Evolutionary conservation across 176 grass and related monocot genomes (phyloP).

Genomic region (Lolium perenne): DNA sequence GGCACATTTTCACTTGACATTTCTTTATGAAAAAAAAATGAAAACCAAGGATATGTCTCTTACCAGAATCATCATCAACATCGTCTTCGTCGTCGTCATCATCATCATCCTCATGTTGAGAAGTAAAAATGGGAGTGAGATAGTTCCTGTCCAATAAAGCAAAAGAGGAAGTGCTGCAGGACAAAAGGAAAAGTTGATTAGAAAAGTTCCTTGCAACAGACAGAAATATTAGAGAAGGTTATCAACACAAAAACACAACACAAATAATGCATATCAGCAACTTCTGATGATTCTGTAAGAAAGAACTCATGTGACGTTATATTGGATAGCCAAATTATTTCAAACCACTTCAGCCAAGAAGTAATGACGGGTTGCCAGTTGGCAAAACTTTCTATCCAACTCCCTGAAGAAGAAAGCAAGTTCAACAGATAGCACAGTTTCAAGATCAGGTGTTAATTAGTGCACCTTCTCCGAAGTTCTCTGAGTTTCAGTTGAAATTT

Average conservation of each 20-base stretch:
- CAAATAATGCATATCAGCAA: neutral
- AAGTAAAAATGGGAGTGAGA: conserved; percentile 88
- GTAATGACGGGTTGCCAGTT: neutral
- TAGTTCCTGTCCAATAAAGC: conserved; percentile 81
- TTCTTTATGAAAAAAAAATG: neutral
- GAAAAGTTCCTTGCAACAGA: neutral
- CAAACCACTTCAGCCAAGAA: neutral
- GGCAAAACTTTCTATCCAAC: neutral
- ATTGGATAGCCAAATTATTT: neutral
- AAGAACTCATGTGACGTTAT: neutral
- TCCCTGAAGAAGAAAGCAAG: conserved; percentile 4
- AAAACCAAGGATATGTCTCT: conserved; percentile 24
- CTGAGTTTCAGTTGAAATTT: conserved; percentile 78
- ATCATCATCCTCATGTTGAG: conserved; percentile 48
- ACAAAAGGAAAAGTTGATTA: conserved; percentile 28
- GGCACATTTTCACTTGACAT: neutral
- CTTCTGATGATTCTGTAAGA: neutral
- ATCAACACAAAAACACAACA: neutral
- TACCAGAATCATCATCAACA: conserved; percentile 46
- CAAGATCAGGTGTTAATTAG: neutral
- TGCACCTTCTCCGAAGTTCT: conserved; percentile 73
- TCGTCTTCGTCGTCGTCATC: conserved; percentile 45
- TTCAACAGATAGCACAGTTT: neutral
- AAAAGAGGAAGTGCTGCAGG: conserved; percentile 82
- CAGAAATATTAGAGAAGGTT: neutral